Conservation (phyloP, 306 rosid genomes). For the Lotus japonicus region DNA sequence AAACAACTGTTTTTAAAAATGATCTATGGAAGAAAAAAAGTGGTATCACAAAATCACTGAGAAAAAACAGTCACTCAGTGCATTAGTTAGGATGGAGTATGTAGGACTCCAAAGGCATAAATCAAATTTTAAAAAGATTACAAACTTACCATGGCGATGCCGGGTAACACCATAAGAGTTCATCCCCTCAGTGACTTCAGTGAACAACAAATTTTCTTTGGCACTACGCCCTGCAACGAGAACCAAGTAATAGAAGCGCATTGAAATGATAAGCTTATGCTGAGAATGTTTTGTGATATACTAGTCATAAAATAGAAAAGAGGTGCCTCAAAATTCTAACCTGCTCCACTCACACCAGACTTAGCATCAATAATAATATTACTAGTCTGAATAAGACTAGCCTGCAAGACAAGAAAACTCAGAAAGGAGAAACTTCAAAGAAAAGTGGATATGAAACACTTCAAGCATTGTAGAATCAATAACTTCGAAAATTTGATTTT, state of each 20-base stretch:
- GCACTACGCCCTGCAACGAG: constrained; percentile 73
- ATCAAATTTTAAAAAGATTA: not conserved
- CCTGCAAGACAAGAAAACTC: constrained; percentile 42
- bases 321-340: constrained; percentile 38
- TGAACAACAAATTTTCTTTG: constrained; percentile 71
- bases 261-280: constrained; percentile 8
- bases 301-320: not conserved
- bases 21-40: not conserved
- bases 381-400: constrained; percentile 49
- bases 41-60: not conserved
- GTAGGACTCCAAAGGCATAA: not conserved
- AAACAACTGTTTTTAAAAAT: no score
- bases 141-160: constrained; percentile 85
- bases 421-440: constrained; percentile 9
- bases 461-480: constrained; percentile 12
- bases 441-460: not conserved
- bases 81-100: not conserved
- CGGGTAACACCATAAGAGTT: constrained; percentile 78
- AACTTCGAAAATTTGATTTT: not conserved
- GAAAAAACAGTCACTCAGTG: not conserved
- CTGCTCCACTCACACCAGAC: constrained; percentile 98
- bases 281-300: not conserved
- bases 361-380: constrained; percentile 82
- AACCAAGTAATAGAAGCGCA: constrained; percentile 22
- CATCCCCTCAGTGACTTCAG: constrained; percentile 89